Evolutionary conservation across 192 early-diverging fungal species (phyloP).

Genomic region (Chytriomyces hyalinus): DNA sequence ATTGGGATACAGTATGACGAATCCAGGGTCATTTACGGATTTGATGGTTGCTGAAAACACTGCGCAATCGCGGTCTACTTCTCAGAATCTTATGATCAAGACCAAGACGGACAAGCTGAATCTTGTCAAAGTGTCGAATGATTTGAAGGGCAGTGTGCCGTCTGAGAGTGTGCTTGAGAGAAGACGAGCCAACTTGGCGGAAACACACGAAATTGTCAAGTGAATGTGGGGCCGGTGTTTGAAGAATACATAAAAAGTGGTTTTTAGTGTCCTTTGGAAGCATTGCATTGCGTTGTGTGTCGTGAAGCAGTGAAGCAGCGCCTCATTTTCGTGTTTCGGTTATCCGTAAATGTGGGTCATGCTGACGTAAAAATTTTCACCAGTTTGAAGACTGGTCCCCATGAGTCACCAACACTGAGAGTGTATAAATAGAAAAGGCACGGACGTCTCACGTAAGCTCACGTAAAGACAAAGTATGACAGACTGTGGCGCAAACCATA

Average conservation of each 20-base stretch:
- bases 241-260: neutral
- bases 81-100: conserved; percentile 6
- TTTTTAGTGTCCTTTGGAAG: neutral
- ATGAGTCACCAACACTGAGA: no score
- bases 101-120: conserved; percentile 14
- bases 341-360: no score
- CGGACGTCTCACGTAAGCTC: no score
- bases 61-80: neutral
- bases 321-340: no score
- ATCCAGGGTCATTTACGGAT: conserved; percentile 39
- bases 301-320: no score
- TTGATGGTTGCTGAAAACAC: conserved; percentile 9
- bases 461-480: no score
- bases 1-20: conserved; percentile 10
- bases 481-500: no score
- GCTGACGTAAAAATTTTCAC: no score
- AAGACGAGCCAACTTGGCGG: conserved; percentile 39
- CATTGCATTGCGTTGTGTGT: no score
- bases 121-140: neutral
- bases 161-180: conserved; percentile 49
- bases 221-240: neutral
- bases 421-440: no score
- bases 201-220: conserved; percentile 28
- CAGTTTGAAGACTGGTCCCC: no score
- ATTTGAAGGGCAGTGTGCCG: conserved; percentile 41